Evolutionary conservation across 2,329 filamentous ascomycete genomes (phyloP).

Genomic region (Ophiostoma sp.): DNA sequence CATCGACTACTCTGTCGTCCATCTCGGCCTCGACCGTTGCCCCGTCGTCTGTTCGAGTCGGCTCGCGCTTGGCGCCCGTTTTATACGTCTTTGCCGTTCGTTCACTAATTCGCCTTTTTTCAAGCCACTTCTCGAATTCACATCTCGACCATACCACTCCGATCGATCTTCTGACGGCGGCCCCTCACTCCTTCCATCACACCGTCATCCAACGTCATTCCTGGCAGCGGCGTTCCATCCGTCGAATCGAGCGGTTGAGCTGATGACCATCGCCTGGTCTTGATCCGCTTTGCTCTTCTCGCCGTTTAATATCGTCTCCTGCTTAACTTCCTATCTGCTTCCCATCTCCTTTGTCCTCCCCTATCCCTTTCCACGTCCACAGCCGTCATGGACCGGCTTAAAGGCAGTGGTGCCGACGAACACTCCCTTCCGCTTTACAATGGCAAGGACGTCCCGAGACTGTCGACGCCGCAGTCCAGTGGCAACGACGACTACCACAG

Average conservation of each 20-base stretch:
- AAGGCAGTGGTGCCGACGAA: conserved; percentile 24
- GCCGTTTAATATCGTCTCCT: not conserved
- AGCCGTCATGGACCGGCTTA: conserved; percentile 30
- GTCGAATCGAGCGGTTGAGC: not conserved
- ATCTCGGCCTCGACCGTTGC: not conserved
- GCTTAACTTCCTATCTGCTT: not conserved
- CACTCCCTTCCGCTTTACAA: conserved; percentile 30
- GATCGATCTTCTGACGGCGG: not conserved
- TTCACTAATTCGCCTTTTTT: not conserved
- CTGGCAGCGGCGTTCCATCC: not conserved
- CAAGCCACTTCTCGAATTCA: no score
- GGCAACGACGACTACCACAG: conserved; percentile 26
- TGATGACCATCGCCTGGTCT: not conserved
- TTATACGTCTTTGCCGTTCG: not conserved
- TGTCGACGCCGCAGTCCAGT: conserved; percentile 24
- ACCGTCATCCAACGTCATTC: not conserved
- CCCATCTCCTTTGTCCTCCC: not conserved
- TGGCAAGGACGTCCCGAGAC: conserved; percentile 20
- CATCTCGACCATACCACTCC: not conserved
- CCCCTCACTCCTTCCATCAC: not conserved
- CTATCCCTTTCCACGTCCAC: not conserved
- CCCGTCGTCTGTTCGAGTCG: not conserved
- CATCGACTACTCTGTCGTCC: not conserved
- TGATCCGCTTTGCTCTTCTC: not conserved
- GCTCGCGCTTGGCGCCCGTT: not conserved